Conservation (phyloP, 805 yeast species). For the Alloascoidea africana region DNA sequence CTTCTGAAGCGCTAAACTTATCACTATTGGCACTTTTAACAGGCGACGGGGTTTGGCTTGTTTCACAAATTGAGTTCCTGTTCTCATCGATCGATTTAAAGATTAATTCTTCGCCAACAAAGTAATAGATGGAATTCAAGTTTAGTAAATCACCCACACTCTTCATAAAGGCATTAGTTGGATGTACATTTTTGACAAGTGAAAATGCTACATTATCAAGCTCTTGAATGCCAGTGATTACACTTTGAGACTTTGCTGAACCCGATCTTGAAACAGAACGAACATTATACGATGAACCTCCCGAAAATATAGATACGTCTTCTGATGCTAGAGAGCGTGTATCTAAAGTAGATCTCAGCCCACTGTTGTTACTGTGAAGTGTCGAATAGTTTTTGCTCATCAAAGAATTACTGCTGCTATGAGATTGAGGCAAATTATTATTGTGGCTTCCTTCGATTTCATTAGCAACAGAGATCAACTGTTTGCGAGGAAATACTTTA, state of each 20-base stretch:
- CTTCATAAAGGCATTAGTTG: background rate
- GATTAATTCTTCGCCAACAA: slow-evolving; percentile 36
- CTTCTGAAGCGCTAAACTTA: too few species aligned
- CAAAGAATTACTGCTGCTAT: too few species aligned
- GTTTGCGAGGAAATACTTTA: slow-evolving; percentile 36
- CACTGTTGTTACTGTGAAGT: too few species aligned
- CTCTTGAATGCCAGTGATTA: slow-evolving; percentile 33
- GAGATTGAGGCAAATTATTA: too few species aligned
- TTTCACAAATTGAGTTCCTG: slow-evolving; percentile 10
- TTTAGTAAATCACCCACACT: slow-evolving; percentile 48
- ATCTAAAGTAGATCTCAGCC: background rate
- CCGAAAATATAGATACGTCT: background rate
- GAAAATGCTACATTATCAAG: slow-evolving; percentile 18
- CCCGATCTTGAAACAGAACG: too few species aligned
- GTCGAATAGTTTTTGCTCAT: too few species aligned
- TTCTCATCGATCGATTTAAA: slow-evolving; percentile 40
- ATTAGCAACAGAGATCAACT: slow-evolving; percentile 41
- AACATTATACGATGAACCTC: too few species aligned
- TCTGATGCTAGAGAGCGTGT: background rate
- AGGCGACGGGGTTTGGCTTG: background rate
- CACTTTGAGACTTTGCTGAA: too few species aligned
- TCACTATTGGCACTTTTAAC: too few species aligned
- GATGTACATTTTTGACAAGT: background rate
- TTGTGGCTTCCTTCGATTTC: slow-evolving; percentile 7
- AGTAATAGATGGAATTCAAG: slow-evolving; percentile 41